These are phyloP conservation scores for Myrmaecium sp. DNA, from an alignment of 2,329 filamentous ascomycete species.

Conservation along the genomic window DNA sequence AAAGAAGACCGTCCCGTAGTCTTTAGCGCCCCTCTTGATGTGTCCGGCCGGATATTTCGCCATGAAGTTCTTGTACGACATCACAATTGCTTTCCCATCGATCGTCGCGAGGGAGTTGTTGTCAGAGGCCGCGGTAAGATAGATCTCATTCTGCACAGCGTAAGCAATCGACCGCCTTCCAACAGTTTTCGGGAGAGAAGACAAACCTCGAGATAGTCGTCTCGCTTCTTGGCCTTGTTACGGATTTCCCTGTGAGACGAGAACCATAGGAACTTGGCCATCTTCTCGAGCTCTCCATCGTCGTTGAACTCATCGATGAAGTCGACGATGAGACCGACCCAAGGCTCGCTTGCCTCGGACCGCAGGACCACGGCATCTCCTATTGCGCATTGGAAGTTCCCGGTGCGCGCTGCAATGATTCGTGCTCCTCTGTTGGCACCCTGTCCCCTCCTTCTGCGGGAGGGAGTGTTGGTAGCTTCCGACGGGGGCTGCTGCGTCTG, in stretches of 20 bases:
- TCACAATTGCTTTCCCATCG: slow-evolving; percentile 69
- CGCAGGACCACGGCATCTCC: slow-evolving; percentile 80
- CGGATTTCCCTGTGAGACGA: slow-evolving; percentile 78
- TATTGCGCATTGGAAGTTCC: slow-evolving; percentile 59
- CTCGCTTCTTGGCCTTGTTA: slow-evolving; percentile 65
- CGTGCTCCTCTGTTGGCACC: slow-evolving; percentile 15
- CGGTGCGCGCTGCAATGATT: slow-evolving; percentile 72
- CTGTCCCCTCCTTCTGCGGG: slow-evolving; percentile 15
- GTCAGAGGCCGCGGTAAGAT: slow-evolving; percentile 77
- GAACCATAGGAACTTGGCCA: slow-evolving; percentile 91
- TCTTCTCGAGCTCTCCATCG: slow-evolving; percentile 41
- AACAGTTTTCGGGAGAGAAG: background rate
- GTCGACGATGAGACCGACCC: slow-evolving; percentile 77
- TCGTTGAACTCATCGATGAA: slow-evolving; percentile 61
- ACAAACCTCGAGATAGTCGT: slow-evolving; percentile 54
- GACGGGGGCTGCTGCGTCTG: slow-evolving; percentile 7
- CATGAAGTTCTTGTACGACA: slow-evolving; percentile 55
- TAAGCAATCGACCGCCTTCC: slow-evolving; percentile 7
- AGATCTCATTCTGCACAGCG: slow-evolving; percentile 59
- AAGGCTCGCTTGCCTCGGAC: slow-evolving; percentile 77
- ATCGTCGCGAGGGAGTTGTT: slow-evolving; percentile 75
- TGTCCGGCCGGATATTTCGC: slow-evolving; percentile 56
- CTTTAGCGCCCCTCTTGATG: slow-evolving; percentile 53
- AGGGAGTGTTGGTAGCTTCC: slow-evolving; percentile 13
- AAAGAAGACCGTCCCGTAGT: slow-evolving; percentile 73